Conservation (phyloP, 2,329 filamentous ascomycete species). For the Penicillium oxalicum region DNA sequence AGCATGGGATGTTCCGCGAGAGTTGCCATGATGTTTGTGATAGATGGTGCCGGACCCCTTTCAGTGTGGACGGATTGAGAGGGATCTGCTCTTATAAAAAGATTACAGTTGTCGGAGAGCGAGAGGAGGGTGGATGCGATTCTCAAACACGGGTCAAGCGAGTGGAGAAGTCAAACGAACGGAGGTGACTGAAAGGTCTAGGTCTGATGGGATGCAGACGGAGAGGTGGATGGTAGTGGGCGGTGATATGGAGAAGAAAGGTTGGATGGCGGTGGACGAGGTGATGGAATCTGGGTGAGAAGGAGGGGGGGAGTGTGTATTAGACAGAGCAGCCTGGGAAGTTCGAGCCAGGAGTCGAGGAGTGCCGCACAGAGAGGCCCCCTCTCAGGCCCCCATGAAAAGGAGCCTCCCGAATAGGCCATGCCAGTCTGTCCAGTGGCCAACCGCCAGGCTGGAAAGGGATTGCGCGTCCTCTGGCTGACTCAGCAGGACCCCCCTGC, state of each 20-base stretch:
- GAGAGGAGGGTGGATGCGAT: too few species aligned
- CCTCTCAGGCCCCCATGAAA: not conserved
- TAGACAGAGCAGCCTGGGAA: constrained; percentile 1
- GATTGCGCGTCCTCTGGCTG: constrained; percentile 32
- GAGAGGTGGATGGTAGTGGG: not conserved
- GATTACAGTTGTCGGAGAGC: too few species aligned
- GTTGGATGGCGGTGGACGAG: constrained; percentile 1
- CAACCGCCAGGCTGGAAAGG: constrained; percentile 1
- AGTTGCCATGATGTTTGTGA: constrained; percentile 26
- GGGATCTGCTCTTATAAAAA: not conserved
- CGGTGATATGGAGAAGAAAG: constrained; percentile 1
- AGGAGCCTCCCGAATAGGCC: constrained; percentile 9
- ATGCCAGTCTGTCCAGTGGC: not conserved
- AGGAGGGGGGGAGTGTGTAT: constrained; percentile 3
- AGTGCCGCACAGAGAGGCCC: constrained; percentile 5
- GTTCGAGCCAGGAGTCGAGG: constrained; percentile 11
- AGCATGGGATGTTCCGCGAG: constrained; percentile 32
- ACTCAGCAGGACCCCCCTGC: constrained; percentile 19
- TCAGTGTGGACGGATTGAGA: constrained; percentile 1
- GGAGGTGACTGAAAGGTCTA: too few species aligned
- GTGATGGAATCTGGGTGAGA: constrained; percentile 1
- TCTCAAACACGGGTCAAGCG: too few species aligned
- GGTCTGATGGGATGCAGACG: too few species aligned
- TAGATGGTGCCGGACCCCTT: not conserved
- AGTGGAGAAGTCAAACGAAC: too few species aligned